A percentile compares a stretch with the other conserved stretches of the same genome.
Conservation (phyloP, 2,329 filamentous ascomycete genomes). For the Thielaviopsis ethacetica region DNA sequence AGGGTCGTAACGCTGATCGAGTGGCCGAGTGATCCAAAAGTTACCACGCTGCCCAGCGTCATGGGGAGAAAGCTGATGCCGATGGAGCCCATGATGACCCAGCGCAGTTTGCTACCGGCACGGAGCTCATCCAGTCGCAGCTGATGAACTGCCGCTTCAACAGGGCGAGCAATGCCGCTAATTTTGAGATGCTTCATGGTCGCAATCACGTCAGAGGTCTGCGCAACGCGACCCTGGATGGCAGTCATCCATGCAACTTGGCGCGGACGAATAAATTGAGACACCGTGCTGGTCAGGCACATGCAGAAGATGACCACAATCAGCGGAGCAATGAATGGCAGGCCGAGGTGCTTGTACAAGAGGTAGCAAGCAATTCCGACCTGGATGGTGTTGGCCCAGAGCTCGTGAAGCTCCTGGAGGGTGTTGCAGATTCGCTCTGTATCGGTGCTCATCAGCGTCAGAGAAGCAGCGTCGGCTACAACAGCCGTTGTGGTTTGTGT, state of each 20-base stretch:
- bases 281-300: slow-evolving; percentile 8
- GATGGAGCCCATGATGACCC: slow-evolving; percentile 20
- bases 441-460: slow-evolving; percentile 33
- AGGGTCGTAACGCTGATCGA: slow-evolving; percentile 20
- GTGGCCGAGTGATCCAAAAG: slow-evolving; percentile 18
- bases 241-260: slow-evolving; percentile 23
- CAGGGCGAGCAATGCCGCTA: slow-evolving; percentile 3
- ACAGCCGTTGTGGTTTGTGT: slow-evolving; percentile 18
- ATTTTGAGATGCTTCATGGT: slow-evolving; percentile 21
- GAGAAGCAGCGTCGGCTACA: slow-evolving; percentile 22
- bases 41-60: slow-evolving; percentile 19
- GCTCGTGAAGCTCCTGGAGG: slow-evolving; percentile 22
- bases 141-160: slow-evolving; percentile 17
- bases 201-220: slow-evolving; percentile 19
- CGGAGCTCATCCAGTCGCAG: slow-evolving; percentile 18
- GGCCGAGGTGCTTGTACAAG: slow-evolving; percentile 28
- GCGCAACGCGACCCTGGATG: slow-evolving; percentile 21
- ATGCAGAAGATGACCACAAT: slow-evolving; percentile 22
- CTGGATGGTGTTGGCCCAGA: slow-evolving; percentile 26
- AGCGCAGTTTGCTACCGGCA: slow-evolving; percentile 17
- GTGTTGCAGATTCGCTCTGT: slow-evolving; percentile 25
- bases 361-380: slow-evolving; percentile 29
- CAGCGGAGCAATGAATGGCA: slow-evolving; percentile 30
- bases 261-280: slow-evolving; percentile 11
- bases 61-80: slow-evolving; percentile 20